A percentile compares a stretch with the other conserved stretches of the same genome.
phyloP scores from a whole-genome alignment of 73 alveolate genomes.

The Uronychia setigera region DNA sequence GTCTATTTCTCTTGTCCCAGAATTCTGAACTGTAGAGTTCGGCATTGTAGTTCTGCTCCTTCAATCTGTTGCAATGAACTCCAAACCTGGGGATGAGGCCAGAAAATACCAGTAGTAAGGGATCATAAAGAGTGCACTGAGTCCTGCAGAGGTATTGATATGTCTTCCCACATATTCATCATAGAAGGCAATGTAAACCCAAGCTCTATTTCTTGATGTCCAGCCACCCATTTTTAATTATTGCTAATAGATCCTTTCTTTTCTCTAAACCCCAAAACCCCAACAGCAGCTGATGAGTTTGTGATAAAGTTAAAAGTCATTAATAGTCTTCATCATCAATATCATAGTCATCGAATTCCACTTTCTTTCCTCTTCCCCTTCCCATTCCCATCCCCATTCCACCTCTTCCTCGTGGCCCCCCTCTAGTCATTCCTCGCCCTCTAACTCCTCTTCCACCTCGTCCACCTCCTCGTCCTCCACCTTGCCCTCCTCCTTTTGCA shows the following conservation, averaged over 20 bases:
- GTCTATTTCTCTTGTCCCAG: slow-evolving; percentile 63
- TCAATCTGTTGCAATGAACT: slow-evolving; percentile 51
- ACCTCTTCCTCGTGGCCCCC: too few species aligned
- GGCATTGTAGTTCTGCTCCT: slow-evolving; percentile 32
- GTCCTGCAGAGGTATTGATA: slow-evolving; percentile 65
- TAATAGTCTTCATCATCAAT: too few species aligned
- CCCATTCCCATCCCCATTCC: too few species aligned
- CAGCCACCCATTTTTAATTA: slow-evolving; percentile 57
- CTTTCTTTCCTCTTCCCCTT: too few species aligned
- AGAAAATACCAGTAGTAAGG: slow-evolving; percentile 37
- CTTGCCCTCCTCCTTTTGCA: too few species aligned
- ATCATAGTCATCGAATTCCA: too few species aligned
- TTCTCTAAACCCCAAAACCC: background rate
- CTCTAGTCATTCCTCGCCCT: too few species aligned
- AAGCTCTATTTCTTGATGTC: slow-evolving; percentile 54
- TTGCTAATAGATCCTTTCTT: background rate
- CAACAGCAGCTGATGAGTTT: too few species aligned
- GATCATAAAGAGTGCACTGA: slow-evolving; percentile 45
- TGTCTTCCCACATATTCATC: slow-evolving; percentile 69
- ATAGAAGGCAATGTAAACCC: slow-evolving; percentile 74
- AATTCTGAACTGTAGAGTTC: slow-evolving; percentile 32
- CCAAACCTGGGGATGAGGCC: slow-evolving; percentile 22
- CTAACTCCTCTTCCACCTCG: too few species aligned
- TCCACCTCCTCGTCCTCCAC: too few species aligned
- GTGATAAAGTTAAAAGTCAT: too few species aligned